These are phyloP conservation scores for Penicillium janthinellum DNA, from an alignment of 2,329 filamentous ascomycete species.

Conservation along the genomic window DNA sequence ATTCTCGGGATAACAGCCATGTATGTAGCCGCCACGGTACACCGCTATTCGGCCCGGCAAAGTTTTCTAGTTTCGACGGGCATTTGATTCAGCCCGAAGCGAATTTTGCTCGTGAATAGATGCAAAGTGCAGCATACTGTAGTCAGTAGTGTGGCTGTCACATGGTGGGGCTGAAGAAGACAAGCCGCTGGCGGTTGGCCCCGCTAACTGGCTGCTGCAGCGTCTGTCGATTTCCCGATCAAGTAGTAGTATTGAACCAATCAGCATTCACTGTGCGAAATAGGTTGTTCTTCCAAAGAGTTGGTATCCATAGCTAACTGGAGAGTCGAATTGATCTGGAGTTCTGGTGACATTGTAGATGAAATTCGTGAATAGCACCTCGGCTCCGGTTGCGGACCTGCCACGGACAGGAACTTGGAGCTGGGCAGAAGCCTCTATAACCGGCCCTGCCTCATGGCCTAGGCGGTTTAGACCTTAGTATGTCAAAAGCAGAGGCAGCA, in stretches of 20 bases:
- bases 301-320: background rate
- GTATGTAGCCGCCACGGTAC: background rate
- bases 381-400: background rate
- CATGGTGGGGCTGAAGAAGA: background rate
- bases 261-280: background rate
- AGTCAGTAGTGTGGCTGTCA: background rate
- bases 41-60: background rate
- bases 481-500: too few species aligned
- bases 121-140: background rate
- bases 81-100: background rate
- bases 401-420: too few species aligned
- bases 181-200: background rate
- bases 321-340: background rate
- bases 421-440: too few species aligned
- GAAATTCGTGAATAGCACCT: too few species aligned
- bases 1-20: background rate
- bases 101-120: background rate
- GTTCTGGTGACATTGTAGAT: too few species aligned
- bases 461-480: too few species aligned
- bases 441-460: too few species aligned
- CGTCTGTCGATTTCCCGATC: background rate
- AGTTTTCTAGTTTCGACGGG: background rate
- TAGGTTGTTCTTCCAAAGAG: background rate
- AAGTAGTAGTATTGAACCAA: constrained; percentile 3
- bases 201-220: background rate